Base-by-base conservation (phyloP, 2,329 filamentous ascomycete genomes). In the Plectosphaerella sp. region DNA sequence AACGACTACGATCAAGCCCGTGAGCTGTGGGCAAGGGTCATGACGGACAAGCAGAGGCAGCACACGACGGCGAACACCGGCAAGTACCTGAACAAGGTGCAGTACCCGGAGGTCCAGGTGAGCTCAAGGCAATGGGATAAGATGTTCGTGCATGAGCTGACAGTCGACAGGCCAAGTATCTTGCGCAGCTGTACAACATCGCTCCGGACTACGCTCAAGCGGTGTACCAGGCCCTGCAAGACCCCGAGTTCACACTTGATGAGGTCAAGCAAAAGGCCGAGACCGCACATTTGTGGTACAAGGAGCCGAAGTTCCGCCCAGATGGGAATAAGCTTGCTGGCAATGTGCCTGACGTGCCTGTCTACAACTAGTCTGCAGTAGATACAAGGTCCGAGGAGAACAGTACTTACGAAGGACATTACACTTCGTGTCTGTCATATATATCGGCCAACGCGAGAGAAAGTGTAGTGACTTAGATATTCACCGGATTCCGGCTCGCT, bases 151-250 rank as follows among this genome's bases (percentile, higher is more conserved):
- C n/a, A n/a, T n/a, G n/a, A n/a, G 22, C 14, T 4, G 18, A 42
- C 9, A 18, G 5, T 22, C 33, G 33, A 14, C 5, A 61, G 59
- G 58, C 73, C 54, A 77, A 77, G 54, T 81, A 80, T 58, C 67
- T 81, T 1, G 75, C 76, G 1, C 78, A 82, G 61, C 67, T 74
- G 47, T 75, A 77, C 62, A 73, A 74, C 54, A 77, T 80, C 47
- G 67, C 68, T 7, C 67, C 69, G 1, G 73, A 73, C 48, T 78
- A 78, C 50, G 67, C 76, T 0, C 62, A 67, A 48, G 74, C 69
- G 5, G 72, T 80, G 11, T 79, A 74, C 54, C 66, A 76, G 28
- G 57, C 69, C 11, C 62, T 79, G 49, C 66, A 71, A 10, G 65
- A 73, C 54, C 70, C 72, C 45, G 61, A 65, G 42, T 79, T 79